Conservation (phyloP, 2,329 filamentous ascomycete genomes). For the Pseudogymnoascus sp. region DNA sequence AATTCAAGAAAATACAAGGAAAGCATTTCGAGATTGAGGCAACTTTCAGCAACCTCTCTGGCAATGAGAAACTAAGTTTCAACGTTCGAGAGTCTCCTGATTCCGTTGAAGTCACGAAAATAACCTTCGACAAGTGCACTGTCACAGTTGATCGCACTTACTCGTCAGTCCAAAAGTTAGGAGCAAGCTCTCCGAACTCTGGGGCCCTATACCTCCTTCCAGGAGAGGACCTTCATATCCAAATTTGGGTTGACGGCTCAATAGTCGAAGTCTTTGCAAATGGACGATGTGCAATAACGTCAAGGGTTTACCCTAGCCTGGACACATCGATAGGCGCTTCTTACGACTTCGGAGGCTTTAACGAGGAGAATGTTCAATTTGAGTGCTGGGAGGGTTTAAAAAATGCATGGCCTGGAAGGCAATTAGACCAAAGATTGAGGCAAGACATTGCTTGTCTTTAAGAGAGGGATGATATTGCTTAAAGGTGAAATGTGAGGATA, state of each 20-base stretch:
- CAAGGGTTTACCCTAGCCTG: constrained; percentile 18
- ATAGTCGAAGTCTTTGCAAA: constrained; percentile 21
- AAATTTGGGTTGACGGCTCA: constrained; percentile 18
- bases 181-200: constrained; percentile 11
- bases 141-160: constrained; percentile 16
- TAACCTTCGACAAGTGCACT: constrained; percentile 15
- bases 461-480: no score
- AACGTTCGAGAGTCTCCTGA: constrained; percentile 15
- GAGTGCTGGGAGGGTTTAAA: constrained; percentile 17
- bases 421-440: not conserved
- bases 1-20: constrained; percentile 11
- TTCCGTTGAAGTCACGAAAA: constrained; percentile 16
- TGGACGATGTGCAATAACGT: constrained; percentile 19
- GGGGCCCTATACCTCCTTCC: constrained; percentile 15
- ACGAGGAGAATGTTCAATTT: constrained; percentile 15
- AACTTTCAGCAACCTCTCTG: constrained; percentile 13
- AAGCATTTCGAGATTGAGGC: constrained; percentile 16
- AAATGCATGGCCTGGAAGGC: constrained; percentile 12
- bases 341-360: constrained; percentile 18
- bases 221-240: constrained; percentile 16
- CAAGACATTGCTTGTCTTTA: no score
- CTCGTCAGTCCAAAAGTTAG: constrained; percentile 9
- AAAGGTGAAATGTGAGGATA: no score
- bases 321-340: constrained; percentile 14
- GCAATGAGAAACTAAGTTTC: constrained; percentile 17